Conservation (phyloP, 2,329 filamentous ascomycete species). For the Pseudogymnoascus sp. region DNA sequence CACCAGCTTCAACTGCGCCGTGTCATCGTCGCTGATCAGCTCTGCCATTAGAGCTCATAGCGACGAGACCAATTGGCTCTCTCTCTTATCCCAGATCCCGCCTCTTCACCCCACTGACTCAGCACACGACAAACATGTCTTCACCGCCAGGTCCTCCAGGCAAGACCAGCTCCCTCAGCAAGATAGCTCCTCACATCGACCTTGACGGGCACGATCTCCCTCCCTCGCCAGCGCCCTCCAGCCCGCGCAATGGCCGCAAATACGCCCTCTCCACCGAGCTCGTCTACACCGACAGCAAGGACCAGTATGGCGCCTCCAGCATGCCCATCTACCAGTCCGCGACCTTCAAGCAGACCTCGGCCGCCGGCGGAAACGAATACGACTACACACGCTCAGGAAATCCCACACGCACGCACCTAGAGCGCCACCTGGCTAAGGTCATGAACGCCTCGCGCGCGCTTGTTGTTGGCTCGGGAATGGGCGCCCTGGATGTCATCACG, state of each 20-base stretch:
- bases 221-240: conserved; percentile 88
- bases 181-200: conserved; percentile 50
- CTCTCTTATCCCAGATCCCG: background rate
- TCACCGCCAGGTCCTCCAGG: conserved; percentile 25
- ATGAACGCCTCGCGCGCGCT: conserved; percentile 91
- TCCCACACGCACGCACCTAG: conserved; percentile 89
- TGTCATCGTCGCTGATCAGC: conserved; percentile 4
- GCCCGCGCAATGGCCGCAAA: conserved; percentile 73
- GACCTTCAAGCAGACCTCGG: conserved; percentile 90
- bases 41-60: conserved; percentile 6
- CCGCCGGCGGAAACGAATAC: conserved; percentile 76
- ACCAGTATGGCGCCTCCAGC: conserved; percentile 95
- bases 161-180: conserved; percentile 21
- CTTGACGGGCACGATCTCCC: conserved; percentile 78
- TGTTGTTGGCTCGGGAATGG: conserved; percentile 95
- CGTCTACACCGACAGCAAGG: conserved; percentile 90
- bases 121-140: conserved; percentile 23
- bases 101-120: conserved; percentile 2
- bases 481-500: conserved; percentile 91
- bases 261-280: conserved; percentile 95
- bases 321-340: conserved; percentile 97
- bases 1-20: background rate
- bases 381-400: conserved; percentile 98
- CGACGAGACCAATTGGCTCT: conserved; percentile 7
- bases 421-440: conserved; percentile 95